phyloP scores from a whole-genome alignment of 495 filamentous ascomycete species.

The Rhypophila decipiens region DNA sequence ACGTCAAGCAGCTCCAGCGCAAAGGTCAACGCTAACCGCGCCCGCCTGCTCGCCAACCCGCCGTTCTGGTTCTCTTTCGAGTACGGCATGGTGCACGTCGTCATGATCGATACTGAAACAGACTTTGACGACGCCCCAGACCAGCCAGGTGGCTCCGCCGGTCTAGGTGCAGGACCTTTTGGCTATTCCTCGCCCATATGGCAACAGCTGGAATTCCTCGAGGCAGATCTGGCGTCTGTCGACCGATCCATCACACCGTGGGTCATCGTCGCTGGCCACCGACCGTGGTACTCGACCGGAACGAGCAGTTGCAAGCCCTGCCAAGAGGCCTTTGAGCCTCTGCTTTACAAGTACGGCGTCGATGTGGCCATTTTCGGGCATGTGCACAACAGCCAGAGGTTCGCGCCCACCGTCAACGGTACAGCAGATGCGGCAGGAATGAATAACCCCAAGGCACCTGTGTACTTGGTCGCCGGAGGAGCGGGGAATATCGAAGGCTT shows the following conservation, averaged over 20 bases:
- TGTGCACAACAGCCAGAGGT: slow-evolving; percentile 39
- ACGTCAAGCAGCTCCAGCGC: slow-evolving; percentile 38
- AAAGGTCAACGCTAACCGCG: slow-evolving; percentile 39
- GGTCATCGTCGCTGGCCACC: slow-evolving; percentile 53
- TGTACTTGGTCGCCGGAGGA: slow-evolving; percentile 50
- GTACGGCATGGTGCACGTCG: slow-evolving; percentile 53
- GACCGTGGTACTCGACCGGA: slow-evolving; percentile 53
- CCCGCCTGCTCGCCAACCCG: slow-evolving; percentile 44
- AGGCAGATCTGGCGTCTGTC: slow-evolving; percentile 39
- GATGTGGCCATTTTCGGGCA: slow-evolving; percentile 58
- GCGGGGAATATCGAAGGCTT: slow-evolving; percentile 38
- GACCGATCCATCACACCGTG: slow-evolving; percentile 48
- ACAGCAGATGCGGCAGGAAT: slow-evolving; percentile 40
- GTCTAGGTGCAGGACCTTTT: slow-evolving; percentile 47
- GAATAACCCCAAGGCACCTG: slow-evolving; percentile 46
- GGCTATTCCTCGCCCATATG: slow-evolving; percentile 25
- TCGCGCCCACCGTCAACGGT: slow-evolving; percentile 30
- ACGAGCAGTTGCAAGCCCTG: slow-evolving; percentile 42
- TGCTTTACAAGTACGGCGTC: slow-evolving; percentile 55
- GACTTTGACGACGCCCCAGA: slow-evolving; percentile 44
- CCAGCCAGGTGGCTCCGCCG: slow-evolving; percentile 35
- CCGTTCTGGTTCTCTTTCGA: slow-evolving; percentile 64
- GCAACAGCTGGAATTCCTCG: slow-evolving; percentile 43
- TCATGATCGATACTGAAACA: slow-evolving; percentile 54
- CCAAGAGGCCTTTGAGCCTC: slow-evolving; percentile 50